Conservation (phyloP, 2,329 filamentous ascomycete species). For the Hypoxylon rubiginosum region DNA sequence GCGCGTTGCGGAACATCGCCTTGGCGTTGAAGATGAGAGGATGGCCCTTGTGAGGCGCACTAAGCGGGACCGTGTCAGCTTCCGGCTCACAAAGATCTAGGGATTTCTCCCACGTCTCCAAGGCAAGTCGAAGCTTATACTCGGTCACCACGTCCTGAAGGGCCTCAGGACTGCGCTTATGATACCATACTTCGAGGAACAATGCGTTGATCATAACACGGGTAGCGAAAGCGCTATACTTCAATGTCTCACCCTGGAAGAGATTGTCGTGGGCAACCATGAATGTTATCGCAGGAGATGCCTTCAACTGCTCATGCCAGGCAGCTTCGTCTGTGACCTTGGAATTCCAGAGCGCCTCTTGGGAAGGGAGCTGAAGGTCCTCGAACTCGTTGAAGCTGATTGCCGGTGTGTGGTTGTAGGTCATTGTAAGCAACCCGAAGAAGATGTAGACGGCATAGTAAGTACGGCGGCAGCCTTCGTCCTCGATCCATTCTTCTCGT, state of each 20-base stretch:
- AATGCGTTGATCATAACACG: constrained; percentile 99
- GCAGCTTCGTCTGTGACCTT: constrained; percentile 80
- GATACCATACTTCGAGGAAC: constrained; percentile 98
- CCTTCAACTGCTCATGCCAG: constrained; percentile 85
- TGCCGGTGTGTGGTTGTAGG: constrained; percentile 97
- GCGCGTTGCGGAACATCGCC: constrained; percentile 95
- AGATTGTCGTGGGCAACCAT: constrained; percentile 94
- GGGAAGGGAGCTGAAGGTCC: constrained; percentile 89
- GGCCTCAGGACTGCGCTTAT: constrained; percentile 98
- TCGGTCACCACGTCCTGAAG: constrained; percentile 97
- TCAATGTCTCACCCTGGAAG: constrained; percentile 90
- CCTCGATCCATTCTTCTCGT: constrained; percentile 93
- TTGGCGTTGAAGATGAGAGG: constrained; percentile 98
- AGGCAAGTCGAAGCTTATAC: constrained; percentile 93
- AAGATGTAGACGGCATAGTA: constrained; percentile 99
- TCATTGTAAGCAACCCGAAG: constrained; percentile 93
- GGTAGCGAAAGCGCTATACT: constrained; percentile 96
- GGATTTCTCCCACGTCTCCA: constrained; percentile 99
- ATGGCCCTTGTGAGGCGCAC: constrained; percentile 94
- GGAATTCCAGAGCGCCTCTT: constrained; percentile 94
- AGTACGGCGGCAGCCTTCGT: constrained; percentile 94
- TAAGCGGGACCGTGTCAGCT: constrained; percentile 86
- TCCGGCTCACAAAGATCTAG: constrained; percentile 94
- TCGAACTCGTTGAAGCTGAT: constrained; percentile 99
- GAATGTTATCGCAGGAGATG: constrained; percentile 83